Conservation (phyloP, 2,329 filamentous ascomycete species). For the Nigrospora osmanthi region DNA sequence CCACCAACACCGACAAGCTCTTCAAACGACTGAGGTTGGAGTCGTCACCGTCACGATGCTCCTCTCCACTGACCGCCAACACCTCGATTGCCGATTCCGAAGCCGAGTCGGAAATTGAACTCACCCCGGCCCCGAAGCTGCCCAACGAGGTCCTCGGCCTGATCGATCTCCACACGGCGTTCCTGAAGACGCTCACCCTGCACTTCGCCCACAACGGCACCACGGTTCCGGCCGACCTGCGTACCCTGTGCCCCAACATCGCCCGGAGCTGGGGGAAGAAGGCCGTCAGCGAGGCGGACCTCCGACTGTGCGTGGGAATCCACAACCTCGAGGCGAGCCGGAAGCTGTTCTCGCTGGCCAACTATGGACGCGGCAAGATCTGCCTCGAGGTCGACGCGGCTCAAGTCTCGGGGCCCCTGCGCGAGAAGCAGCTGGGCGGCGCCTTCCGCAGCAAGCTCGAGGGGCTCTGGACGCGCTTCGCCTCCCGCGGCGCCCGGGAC, state of each 20-base stretch:
- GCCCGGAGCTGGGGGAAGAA: conserved; percentile 67
- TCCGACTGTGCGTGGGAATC: conserved; percentile 60
- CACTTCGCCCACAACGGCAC: conserved; percentile 63
- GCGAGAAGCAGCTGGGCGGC: conserved; percentile 43
- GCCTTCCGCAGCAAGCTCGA: conserved; percentile 47
- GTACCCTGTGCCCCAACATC: conserved; percentile 52
- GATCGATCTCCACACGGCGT: conserved; percentile 55
- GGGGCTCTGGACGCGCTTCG: conserved; percentile 29
- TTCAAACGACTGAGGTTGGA: conserved; percentile 33
- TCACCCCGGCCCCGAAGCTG: conserved; percentile 21
- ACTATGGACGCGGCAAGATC: conserved; percentile 37
- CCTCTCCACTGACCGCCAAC: conserved; percentile 24
- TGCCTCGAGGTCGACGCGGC: conserved; percentile 48
- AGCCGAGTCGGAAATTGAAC: conserved; percentile 18
- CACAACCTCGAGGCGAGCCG: conserved; percentile 31
- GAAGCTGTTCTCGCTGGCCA: conserved; percentile 20
- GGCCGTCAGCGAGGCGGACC: conserved; percentile 55
- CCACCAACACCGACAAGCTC: conserved; percentile 23
- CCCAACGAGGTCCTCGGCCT: conserved; percentile 50
- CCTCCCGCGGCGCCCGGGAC: conserved; percentile 20
- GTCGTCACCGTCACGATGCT: conserved; percentile 23
- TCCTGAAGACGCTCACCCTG: conserved; percentile 60
- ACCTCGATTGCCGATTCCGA: conserved; percentile 31
- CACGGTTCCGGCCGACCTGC: conserved; percentile 55
- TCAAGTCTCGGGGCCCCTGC: conserved; percentile 28